A percentile compares a stretch with the other conserved stretches of the same genome.
Evolutionary conservation across 371 early-diverging fungal species (phyloP).

Genomic region (Apophysomyces variabilis): DNA sequence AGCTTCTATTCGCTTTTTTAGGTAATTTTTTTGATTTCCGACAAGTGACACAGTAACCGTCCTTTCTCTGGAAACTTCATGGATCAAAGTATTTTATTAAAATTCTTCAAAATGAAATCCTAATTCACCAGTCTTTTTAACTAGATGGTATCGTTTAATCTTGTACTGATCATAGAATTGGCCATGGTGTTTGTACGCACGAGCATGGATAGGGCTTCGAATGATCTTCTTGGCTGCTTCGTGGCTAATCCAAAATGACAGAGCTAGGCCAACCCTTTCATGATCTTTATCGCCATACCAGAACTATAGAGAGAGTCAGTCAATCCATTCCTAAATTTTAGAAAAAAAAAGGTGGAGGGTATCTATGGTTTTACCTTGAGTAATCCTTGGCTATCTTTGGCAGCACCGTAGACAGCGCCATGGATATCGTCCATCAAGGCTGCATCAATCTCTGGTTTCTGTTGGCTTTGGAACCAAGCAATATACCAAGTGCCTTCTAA

Average conservation of each 20-base stretch:
- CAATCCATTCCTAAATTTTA: too few species aligned
- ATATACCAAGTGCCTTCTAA: slow-evolving; percentile 45
- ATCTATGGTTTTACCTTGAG: slow-evolving; percentile 30
- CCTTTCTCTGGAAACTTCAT: background rate
- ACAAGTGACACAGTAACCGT: background rate
- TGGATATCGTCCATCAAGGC: slow-evolving; percentile 45
- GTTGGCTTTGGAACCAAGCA: slow-evolving; percentile 48
- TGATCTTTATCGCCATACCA: slow-evolving; percentile 56
- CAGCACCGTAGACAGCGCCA: slow-evolving; percentile 46
- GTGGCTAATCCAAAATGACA: slow-evolving; percentile 54
- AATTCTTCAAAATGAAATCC: slow-evolving; percentile 20
- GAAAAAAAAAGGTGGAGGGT: too few species aligned
- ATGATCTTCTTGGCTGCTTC: slow-evolving; percentile 48
- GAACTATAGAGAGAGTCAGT: background rate
- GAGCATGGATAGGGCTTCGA: slow-evolving; percentile 38
- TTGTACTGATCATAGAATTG: slow-evolving; percentile 48
- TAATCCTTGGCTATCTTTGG: slow-evolving; percentile 46
- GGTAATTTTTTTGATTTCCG: background rate
- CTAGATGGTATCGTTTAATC: slow-evolving; percentile 42
- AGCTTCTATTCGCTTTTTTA: background rate
- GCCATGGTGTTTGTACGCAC: slow-evolving; percentile 35
- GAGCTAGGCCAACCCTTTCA: slow-evolving; percentile 48
- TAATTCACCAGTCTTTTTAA: slow-evolving; percentile 36
- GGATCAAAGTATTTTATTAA: background rate
- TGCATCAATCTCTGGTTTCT: slow-evolving; percentile 36